A percentile compares a stretch with the other conserved stretches of the same genome.
Evolutionary conservation across 1,284 basidiomycete species (phyloP).

Genomic region (Hypsizygus ulmarius): DNA sequence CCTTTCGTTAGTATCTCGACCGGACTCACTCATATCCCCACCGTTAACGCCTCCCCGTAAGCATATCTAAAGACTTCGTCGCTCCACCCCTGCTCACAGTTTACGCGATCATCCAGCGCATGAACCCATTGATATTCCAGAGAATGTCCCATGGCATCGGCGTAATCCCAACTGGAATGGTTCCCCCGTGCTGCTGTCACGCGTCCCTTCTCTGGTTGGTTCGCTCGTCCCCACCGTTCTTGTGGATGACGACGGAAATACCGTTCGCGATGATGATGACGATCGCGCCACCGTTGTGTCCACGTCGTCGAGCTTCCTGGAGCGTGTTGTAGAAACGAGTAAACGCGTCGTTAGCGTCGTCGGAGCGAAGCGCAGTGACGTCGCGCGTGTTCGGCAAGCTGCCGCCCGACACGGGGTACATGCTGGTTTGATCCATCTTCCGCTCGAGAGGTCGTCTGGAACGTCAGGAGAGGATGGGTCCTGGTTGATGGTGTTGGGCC

Average conservation of each 20-base stretch:
- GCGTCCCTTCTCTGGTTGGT: constrained; percentile 7
- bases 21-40: constrained; percentile 1
- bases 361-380: constrained; percentile 7
- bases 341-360: constrained; percentile 9
- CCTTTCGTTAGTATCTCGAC: neutral
- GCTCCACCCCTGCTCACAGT: neutral
- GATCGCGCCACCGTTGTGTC: constrained; percentile 8
- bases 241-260: constrained; percentile 19
- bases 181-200: neutral
- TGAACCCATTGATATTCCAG: constrained; percentile 5
- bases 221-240: constrained; percentile 21
- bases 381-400: constrained; percentile 9
- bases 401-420: constrained; percentile 16
- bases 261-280: constrained; percentile 13
- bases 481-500: constrained; percentile 14
- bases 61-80: neutral
- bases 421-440: constrained; percentile 14
- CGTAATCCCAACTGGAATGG: constrained; percentile 16
- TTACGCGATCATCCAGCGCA: neutral
- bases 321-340: neutral
- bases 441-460: constrained; percentile 1
- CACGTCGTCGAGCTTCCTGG: constrained; percentile 3
- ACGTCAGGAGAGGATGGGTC: neutral
- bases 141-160: constrained; percentile 16
- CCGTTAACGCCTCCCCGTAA: constrained; percentile 3